Evolutionary conservation across 2,329 filamentous ascomycete species (phyloP), one percentile per base, ranked within the genome.

Genomic region (Clonostachys byssicola): DNA sequence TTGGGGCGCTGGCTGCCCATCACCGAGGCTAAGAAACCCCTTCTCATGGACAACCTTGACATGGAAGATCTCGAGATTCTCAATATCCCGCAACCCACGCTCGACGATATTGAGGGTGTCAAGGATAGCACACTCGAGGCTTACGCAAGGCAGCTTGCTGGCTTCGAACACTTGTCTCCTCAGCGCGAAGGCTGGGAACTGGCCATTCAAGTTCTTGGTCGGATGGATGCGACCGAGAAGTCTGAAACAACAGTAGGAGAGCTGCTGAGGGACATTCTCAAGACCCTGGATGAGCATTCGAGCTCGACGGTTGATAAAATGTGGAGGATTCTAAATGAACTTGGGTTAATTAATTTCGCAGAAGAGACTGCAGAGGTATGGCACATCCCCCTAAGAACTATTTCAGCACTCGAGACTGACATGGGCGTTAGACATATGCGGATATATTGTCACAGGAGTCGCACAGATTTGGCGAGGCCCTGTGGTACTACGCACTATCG

Each of bases 401-500:
- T 13, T 10, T 16, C n/a, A 35, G 12, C 10, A 13, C 17, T 6
- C 45, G 8, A 30, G 23, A 30, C 23, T 30, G 9, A 30, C 23
- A 30, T 30, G 23, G 23, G 23, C 23, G 46, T 30, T 58, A 95
- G 89, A 84, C 86, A 54, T 96, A 90, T 61, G 92, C 91, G 48
- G 86, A 96, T 54, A 77, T 85, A 43, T 76, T 96, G 38, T 81
- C 85, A 12, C 77, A 83, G 50, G 80, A 82, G 40, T 86, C 87
- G 1, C 81, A 89, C 56, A 81, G 86, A 47, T 96, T 92, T 56
- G 92, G 92, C 46, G 83, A 92, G 53, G 89, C 90, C 1, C 77
- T 97, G 17, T 85, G 94, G 70, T 96, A 95, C 72, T 97, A 94
- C 63, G 88, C 92, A 20, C 81, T 95, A 12, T 88, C 91, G 4